Conservation (phyloP, 768 basidiomycete species). For the Hebeloma cylindrosporum region DNA sequence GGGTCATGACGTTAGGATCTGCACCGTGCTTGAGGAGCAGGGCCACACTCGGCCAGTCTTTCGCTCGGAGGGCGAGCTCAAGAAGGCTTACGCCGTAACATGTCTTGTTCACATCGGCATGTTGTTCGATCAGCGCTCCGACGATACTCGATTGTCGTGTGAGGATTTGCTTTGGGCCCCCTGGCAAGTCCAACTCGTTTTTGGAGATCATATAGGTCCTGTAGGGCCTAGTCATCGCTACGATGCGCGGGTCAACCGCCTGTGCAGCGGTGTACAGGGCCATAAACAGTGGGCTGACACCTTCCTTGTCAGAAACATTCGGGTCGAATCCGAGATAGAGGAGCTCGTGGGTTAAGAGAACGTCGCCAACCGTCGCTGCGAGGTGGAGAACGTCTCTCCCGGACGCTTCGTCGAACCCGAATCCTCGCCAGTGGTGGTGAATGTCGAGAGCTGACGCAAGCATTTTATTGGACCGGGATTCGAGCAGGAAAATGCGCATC, state of each 20-base stretch:
- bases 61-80: not conserved
- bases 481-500: no score
- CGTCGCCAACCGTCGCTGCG: not conserved
- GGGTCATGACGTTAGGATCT: not conserved
- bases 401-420: no score
- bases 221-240: no score
- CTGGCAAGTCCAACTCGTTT: not conserved
- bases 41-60: not conserved
- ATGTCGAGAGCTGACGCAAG: no score
- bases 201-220: no score
- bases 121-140: not conserved
- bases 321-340: not conserved
- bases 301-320: not conserved
- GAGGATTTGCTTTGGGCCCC: not conserved
- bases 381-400: no score
- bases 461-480: no score
- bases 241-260: no score
- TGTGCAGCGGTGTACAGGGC: not conserved
- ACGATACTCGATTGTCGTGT: not conserved
- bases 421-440: no score
- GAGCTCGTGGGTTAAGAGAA: not conserved
- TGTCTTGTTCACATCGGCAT: conserved; percentile 1
- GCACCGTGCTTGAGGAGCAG: conserved; percentile 3
- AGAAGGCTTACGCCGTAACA: not conserved
- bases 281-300: not conserved